phyloP scores from a whole-genome alignment of 2,329 filamentous ascomycete species.

The Microcyclospora tardicrescens region DNA sequence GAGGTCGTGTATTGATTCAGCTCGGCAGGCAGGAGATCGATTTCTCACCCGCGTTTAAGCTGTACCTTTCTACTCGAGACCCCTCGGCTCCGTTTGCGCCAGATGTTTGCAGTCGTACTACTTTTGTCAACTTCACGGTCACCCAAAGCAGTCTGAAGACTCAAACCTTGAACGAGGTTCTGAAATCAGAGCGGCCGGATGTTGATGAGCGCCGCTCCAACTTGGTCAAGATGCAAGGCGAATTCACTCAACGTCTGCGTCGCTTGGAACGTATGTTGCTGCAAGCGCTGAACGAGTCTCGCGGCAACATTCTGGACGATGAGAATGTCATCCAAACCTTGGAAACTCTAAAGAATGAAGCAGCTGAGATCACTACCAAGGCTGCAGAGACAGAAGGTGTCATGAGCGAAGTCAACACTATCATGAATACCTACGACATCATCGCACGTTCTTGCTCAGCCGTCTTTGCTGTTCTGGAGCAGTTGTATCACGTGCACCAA shows the following conservation, averaged over 20 bases:
- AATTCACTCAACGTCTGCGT: slow-evolving; percentile 96
- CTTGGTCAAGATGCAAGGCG: slow-evolving; percentile 95
- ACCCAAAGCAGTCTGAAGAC: slow-evolving; percentile 98
- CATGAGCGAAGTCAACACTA: slow-evolving; percentile 94
- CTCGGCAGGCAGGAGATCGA: slow-evolving; percentile 98
- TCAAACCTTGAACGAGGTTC: slow-evolving; percentile 90
- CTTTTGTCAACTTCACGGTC: slow-evolving; percentile 98
- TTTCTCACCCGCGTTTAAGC: slow-evolving; percentile 90
- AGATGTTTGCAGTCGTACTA: slow-evolving; percentile 94
- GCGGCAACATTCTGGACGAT: slow-evolving; percentile 94
- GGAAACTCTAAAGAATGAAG: slow-evolving; percentile 95
- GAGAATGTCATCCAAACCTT: slow-evolving; percentile 97
- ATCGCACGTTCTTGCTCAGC: slow-evolving; percentile 93
- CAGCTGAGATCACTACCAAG: slow-evolving; percentile 89
- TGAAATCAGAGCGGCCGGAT: slow-evolving; percentile 94
- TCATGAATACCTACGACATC: slow-evolving; percentile 85
- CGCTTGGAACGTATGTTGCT: slow-evolving; percentile 88
- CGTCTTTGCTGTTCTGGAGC: slow-evolving; percentile 91
- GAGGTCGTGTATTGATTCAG: slow-evolving; percentile 93
- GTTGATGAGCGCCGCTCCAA: slow-evolving; percentile 94
- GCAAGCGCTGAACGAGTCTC: slow-evolving; percentile 91
- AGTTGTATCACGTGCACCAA: slow-evolving; percentile 95
- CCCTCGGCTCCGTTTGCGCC: slow-evolving; percentile 92
- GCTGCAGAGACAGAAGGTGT: slow-evolving; percentile 94
- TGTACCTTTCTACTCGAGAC: slow-evolving; percentile 90